A percentile compares a stretch with the other conserved stretches of the same genome.
Evolutionary conservation across 306 rosid species (phyloP).

Genomic region (Lathyrus sativus): DNA sequence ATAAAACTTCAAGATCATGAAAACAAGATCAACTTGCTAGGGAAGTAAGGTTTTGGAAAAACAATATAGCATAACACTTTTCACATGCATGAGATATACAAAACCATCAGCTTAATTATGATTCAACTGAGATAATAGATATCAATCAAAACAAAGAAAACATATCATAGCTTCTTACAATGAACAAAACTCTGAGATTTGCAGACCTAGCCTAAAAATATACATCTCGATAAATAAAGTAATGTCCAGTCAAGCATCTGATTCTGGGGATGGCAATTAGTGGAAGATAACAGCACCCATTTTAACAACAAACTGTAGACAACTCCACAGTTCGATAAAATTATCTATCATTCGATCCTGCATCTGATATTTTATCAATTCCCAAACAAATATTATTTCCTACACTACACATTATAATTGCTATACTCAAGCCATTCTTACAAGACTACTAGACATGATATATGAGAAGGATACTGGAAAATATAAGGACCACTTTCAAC

Average conservation of each 20-base stretch:
- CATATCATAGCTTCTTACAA: constrained; percentile 7
- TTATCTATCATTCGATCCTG: not conserved
- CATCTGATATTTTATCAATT: constrained; percentile 5
- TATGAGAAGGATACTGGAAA: constrained; percentile 83
- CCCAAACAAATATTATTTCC: not conserved
- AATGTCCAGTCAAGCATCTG: constrained; percentile 15
- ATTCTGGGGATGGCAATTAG: not conserved
- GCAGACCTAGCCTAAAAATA: constrained; percentile 1
- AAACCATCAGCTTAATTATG: constrained; percentile 29
- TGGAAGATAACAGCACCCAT: constrained; percentile 6
- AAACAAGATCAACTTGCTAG: constrained; percentile 10
- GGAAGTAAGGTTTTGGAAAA: constrained; percentile 17
- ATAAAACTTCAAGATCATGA: not conserved
- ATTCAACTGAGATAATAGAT: constrained; percentile 10
- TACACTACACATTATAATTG: not conserved
- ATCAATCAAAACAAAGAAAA: constrained; percentile 15
- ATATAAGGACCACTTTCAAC: constrained; percentile 87
- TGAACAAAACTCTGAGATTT: constrained; percentile 18
- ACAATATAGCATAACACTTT: constrained; percentile 17
- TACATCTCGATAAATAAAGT: constrained; percentile 8
- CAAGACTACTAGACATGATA: constrained; percentile 18
- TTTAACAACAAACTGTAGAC: constrained; percentile 17
- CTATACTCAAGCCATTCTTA: not conserved
- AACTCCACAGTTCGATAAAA: constrained; percentile 15
- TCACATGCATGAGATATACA: constrained; percentile 20